Evolutionary conservation across 495 filamentous ascomycete species (phyloP).

Genomic region (Penicillium paxilli): DNA sequence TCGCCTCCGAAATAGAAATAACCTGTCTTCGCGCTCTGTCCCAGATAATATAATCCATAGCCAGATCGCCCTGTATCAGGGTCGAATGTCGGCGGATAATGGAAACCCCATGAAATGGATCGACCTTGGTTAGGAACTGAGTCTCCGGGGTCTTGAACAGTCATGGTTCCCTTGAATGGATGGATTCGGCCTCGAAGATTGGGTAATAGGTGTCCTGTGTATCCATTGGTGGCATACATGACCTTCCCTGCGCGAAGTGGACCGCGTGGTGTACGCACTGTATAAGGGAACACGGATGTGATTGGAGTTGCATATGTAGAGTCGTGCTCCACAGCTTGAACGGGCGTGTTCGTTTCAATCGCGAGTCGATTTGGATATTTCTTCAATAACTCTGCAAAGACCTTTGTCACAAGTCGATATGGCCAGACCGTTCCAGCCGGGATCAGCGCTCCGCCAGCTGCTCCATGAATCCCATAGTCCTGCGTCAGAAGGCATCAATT

Average conservation of each 20-base stretch:
- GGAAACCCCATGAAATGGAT: slow-evolving; percentile 35
- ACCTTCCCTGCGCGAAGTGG: slow-evolving; percentile 55
- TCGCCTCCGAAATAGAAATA: slow-evolving; percentile 52
- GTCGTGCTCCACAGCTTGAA: slow-evolving; percentile 34
- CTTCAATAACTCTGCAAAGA: slow-evolving; percentile 58
- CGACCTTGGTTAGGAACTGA: slow-evolving; percentile 26
- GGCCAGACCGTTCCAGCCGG: slow-evolving; percentile 66
- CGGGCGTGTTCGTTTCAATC: slow-evolving; percentile 76
- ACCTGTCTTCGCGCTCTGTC: slow-evolving; percentile 57
- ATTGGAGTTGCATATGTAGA: slow-evolving; percentile 8
- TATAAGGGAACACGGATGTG: slow-evolving; percentile 21
- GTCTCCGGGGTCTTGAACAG: slow-evolving; percentile 57
- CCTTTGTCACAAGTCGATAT: slow-evolving; percentile 72
- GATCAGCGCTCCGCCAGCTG: slow-evolving; percentile 44
- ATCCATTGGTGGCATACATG: slow-evolving; percentile 76
- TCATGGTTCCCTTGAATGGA: slow-evolving; percentile 76
- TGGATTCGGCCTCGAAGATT: slow-evolving; percentile 67
- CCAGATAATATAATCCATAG: slow-evolving; percentile 74
- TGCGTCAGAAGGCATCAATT: not conserved
- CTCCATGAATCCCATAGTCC: slow-evolving; percentile 42
- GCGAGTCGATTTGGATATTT: slow-evolving; percentile 53
- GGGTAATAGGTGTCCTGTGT: slow-evolving; percentile 73
- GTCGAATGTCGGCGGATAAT: slow-evolving; percentile 25
- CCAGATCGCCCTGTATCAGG: slow-evolving; percentile 35
- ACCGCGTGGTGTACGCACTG: slow-evolving; percentile 65